Conservation (phyloP, 2,329 filamentous ascomycete species). For the Sporothrix schenckii region DNA sequence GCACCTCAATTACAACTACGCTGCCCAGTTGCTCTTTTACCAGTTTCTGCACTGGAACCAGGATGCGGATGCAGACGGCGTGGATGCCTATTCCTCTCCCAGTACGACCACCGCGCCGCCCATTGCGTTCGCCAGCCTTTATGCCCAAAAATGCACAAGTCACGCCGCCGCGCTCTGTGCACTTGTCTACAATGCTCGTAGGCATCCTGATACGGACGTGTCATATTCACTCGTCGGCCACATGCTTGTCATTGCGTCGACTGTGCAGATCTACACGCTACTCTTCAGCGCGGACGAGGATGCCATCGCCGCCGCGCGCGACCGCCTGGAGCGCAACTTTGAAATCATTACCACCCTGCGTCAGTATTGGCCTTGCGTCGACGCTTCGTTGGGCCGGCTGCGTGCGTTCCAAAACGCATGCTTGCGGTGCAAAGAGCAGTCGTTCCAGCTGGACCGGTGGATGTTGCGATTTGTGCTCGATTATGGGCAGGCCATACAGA, state of each 20-base stretch:
- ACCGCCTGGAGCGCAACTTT: slow-evolving; percentile 20
- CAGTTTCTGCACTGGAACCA: slow-evolving; percentile 18
- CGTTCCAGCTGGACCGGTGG: slow-evolving; percentile 21
- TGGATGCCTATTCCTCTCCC: neutral
- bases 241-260: slow-evolving; percentile 19
- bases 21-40: slow-evolving; percentile 16
- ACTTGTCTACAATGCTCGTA: neutral
- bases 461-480: slow-evolving; percentile 21
- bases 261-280: slow-evolving; percentile 24
- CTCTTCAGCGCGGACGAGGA: slow-evolving; percentile 14
- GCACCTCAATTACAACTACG: slow-evolving; percentile 21
- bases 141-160: neutral
- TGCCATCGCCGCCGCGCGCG: neutral
- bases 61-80: neutral
- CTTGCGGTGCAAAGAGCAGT: slow-evolving; percentile 11
- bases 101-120: neutral
- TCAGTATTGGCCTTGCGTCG: slow-evolving; percentile 15
- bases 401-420: slow-evolving; percentile 19
- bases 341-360: slow-evolving; percentile 16
- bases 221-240: slow-evolving; percentile 17
- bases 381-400: slow-evolving; percentile 14
- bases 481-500: slow-evolving; percentile 4
- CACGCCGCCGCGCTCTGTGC: slow-evolving; percentile 7
- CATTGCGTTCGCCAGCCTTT: neutral
- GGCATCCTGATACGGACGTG: slow-evolving; percentile 14